phyloP scores from a whole-genome alignment of 1,284 basidiomycete species.

The Athelia psychrophila region DNA sequence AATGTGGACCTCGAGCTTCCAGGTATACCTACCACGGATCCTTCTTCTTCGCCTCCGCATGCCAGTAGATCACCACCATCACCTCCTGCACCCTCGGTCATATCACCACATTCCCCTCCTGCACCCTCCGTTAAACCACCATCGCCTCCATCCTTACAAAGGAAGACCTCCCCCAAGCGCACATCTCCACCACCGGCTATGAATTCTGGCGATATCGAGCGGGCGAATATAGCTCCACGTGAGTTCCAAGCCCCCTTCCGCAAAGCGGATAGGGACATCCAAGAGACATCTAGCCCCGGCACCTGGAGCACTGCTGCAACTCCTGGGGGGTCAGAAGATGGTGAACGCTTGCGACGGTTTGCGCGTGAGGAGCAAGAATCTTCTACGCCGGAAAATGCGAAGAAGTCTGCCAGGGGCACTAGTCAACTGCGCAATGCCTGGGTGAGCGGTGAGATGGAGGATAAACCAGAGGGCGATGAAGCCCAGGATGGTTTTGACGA shows the following conservation, averaged over 20 bases:
- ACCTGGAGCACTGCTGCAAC: conserved; percentile 66
- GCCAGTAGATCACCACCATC: conserved; percentile 14
- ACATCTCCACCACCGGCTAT: conserved; percentile 25
- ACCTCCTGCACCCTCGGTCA: conserved; percentile 8
- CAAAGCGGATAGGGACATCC: conserved; percentile 24
- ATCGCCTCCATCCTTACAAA: neutral
- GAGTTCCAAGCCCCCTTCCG: conserved; percentile 11
- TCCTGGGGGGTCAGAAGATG: conserved; percentile 36
- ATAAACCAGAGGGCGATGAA: conserved; percentile 27
- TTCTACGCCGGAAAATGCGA: conserved; percentile 10
- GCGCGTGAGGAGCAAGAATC: conserved; percentile 12
- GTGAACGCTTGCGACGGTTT: conserved; percentile 8
- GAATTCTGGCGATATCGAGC: conserved; percentile 24
- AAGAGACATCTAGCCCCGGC: conserved; percentile 39
- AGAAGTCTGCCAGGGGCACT: conserved; percentile 26
- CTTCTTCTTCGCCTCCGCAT: conserved; percentile 20
- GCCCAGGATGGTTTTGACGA: neutral
- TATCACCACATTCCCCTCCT: conserved; percentile 9
- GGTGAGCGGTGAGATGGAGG: conserved; percentile 13
- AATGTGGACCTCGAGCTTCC: conserved; percentile 25
- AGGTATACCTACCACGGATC: conserved; percentile 10
- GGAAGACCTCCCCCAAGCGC: conserved; percentile 11
- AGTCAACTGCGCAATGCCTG: conserved; percentile 16
- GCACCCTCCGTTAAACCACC: neutral
- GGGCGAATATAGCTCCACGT: conserved; percentile 21